phyloP scores from a whole-genome alignment of 73 alveolate genomes.

The Chromera velia region DNA sequence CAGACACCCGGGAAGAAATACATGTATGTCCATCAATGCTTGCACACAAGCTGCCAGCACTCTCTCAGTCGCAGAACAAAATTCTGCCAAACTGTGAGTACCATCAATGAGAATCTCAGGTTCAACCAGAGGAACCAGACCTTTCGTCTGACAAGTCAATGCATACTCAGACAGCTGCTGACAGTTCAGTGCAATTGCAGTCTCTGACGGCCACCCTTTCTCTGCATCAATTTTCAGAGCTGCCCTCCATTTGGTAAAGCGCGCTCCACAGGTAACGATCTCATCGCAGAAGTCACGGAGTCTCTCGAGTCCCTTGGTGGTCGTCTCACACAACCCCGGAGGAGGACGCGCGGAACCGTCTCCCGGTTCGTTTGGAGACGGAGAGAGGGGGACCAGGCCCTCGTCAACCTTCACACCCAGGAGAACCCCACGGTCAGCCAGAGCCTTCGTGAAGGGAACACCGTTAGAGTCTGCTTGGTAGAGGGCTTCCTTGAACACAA shows the following conservation, averaged over 20 bases:
- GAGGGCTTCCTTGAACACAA: constrained; percentile 91
- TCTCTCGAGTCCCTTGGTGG: too few relatives aligned
- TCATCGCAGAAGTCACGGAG: too few relatives aligned
- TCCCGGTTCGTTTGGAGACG: too few relatives aligned
- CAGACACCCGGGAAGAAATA: constrained; percentile 84
- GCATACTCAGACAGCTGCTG: constrained; percentile 95
- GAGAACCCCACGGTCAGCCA: constrained; percentile 73
- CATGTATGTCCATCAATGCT: constrained; percentile 73
- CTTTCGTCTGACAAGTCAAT: constrained; percentile 88
- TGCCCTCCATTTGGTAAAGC: constrained; percentile 98
- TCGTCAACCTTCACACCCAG: constrained; percentile 97
- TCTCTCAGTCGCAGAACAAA: constrained; percentile 65
- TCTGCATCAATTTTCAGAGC: constrained; percentile 76
- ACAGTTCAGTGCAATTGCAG: constrained; percentile 81
- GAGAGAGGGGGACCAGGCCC: constrained; percentile 74
- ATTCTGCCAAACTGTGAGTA: constrained; percentile 2
- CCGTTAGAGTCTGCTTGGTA: constrained; percentile 81
- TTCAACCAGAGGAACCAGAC: constrained; percentile 94
- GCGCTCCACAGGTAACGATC: too few relatives aligned
- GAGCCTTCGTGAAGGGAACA: too few relatives aligned
- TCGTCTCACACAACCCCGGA: too few relatives aligned
- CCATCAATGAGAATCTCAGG: constrained; percentile 97
- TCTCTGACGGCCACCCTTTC: constrained; percentile 69
- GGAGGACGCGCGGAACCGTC: too few relatives aligned
- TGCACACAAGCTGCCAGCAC: constrained; percentile 76